These are phyloP conservation scores for Papilionanthe hybrid DNA, from an alignment of 116 monocot species.

Conservation along the genomic window DNA sequence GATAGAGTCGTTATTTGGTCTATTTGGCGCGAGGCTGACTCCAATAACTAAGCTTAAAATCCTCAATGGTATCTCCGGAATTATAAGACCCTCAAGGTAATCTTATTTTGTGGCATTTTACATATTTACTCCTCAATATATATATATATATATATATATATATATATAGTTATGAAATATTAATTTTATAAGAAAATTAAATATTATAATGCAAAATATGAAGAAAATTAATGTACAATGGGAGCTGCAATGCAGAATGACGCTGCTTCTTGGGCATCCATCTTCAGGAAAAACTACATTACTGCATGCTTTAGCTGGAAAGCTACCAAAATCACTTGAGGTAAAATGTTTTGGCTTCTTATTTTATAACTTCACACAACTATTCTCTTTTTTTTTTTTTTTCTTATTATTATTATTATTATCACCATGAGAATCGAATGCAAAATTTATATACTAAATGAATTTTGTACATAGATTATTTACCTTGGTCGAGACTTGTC, in stretches of 20 bases:
- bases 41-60: constrained; percentile 49
- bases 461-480: no score
- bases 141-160: no score
- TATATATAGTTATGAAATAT: no score
- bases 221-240: no score
- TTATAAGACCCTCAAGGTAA: constrained; percentile 69
- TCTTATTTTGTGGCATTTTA: background rate
- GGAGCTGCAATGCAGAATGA: constrained; percentile 44
- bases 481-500: no score
- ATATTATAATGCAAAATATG: constrained; percentile 21
- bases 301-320: constrained; percentile 44
- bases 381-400: no score
- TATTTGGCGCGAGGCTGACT: constrained; percentile 27
- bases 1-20: constrained; percentile 25
- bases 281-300: constrained; percentile 60
- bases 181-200: no score
- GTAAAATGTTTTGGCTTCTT: background rate
- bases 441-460: no score
- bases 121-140: no score
- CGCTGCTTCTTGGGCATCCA: constrained; percentile 47
- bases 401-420: no score
- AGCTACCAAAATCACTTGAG: constrained; percentile 34
- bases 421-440: no score
- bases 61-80: constrained; percentile 49
- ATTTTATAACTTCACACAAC: background rate